These are phyloP conservation scores for Suillus subaureus DNA, from an alignment of 768 basidiomycete genomes.

Conservation along the genomic window DNA sequence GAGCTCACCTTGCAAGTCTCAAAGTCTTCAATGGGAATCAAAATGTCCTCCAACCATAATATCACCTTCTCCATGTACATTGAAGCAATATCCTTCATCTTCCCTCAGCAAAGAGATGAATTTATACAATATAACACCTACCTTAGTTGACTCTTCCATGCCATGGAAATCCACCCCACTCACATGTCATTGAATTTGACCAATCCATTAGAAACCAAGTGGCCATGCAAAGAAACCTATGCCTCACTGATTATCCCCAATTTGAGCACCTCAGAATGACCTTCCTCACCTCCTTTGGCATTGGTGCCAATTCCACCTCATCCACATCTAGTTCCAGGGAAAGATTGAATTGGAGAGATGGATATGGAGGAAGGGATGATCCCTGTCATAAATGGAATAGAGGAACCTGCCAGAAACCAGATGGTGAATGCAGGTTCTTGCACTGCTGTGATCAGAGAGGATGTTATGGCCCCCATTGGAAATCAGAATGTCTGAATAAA, in stretches of 20 bases:
- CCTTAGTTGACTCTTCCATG: neutral
- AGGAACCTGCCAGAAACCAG: neutral
- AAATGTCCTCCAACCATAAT: neutral
- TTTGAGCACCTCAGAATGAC: too few species aligned
- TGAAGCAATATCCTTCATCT: neutral
- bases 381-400: slow-evolving; percentile 12
- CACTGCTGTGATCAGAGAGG: slow-evolving; percentile 1
- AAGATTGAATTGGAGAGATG: neutral
- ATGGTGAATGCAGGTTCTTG: neutral
- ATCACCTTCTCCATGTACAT: too few species aligned
- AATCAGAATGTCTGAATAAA: too few species aligned
- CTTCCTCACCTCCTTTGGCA: too few species aligned
- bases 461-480: neutral
- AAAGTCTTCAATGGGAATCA: neutral
- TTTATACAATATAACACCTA: neutral
- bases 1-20: too few species aligned
- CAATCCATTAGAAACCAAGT: neutral
- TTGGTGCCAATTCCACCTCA: neutral
- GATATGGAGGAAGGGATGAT: slow-evolving; percentile 4
- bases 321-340: neutral
- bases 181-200: too few species aligned
- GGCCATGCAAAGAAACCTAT: too few species aligned
- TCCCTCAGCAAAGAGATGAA: neutral
- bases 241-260: too few species aligned
- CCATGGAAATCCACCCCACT: neutral